Conservation (phyloP, 306 rosid species). For the Sicyos edulis region DNA sequence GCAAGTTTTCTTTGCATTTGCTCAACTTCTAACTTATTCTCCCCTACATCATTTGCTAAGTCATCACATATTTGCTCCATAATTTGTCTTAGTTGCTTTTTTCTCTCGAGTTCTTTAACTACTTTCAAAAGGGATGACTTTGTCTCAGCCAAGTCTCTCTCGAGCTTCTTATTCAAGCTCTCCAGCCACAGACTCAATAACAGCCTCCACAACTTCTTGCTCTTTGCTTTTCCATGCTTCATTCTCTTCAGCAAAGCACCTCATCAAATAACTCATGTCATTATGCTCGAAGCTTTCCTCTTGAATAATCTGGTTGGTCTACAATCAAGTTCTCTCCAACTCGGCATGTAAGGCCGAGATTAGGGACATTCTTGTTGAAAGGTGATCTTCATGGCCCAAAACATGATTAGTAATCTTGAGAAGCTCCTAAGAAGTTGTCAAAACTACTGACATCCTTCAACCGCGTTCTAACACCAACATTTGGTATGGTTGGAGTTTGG, state of each 20-base stretch:
- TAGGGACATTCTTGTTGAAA: slow-evolving; percentile 85
- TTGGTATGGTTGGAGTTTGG: slow-evolving; percentile 56
- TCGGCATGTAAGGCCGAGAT: slow-evolving; percentile 87
- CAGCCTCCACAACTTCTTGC: slow-evolving; percentile 80
- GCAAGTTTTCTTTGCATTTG: slow-evolving; percentile 48
- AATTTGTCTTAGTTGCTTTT: slow-evolving; percentile 86
- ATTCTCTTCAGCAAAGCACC: slow-evolving; percentile 90
- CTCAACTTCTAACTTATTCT: slow-evolving; percentile 54
- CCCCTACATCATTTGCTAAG: slow-evolving; percentile 62
- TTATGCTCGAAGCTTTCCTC: slow-evolving; percentile 74
- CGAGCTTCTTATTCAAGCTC: slow-evolving; percentile 90
- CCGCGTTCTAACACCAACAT: slow-evolving; percentile 51
- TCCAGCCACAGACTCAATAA: slow-evolving; percentile 89
- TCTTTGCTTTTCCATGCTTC: slow-evolving; percentile 88
- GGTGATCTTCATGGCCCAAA: slow-evolving; percentile 83
- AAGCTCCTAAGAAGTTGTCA: slow-evolving; percentile 83
- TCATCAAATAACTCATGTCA: slow-evolving; percentile 71
- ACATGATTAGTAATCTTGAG: slow-evolving; percentile 87
- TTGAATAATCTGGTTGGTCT: slow-evolving; percentile 84
- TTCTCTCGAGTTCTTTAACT: slow-evolving; percentile 79
- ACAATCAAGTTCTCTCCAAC: slow-evolving; percentile 88
- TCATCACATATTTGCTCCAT: slow-evolving; percentile 77
- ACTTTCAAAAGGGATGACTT: slow-evolving; percentile 71
- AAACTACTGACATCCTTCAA: slow-evolving; percentile 83
- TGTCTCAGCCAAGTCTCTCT: slow-evolving; percentile 84